A percentile compares a stretch with the other conserved stretches of the same genome.
Conservation (phyloP, 2,329 filamentous ascomycete species). For the Colletotrichum musicola region DNA sequence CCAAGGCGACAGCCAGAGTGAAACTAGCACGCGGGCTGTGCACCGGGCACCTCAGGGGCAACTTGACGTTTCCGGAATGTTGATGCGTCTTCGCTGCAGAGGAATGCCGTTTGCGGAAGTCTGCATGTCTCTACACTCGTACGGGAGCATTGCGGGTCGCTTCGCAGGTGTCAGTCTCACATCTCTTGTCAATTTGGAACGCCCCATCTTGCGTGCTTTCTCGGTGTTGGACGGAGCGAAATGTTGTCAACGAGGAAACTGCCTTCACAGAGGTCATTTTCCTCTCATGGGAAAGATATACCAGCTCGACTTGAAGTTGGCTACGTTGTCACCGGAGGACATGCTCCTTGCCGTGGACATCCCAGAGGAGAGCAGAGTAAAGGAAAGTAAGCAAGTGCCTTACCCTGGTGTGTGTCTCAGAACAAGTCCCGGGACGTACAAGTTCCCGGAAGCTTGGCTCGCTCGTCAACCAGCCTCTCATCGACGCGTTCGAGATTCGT, state of each 20-base stretch:
- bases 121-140: not conserved
- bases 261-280: not conserved
- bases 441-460: not conserved
- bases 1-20: not conserved
- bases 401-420: not conserved
- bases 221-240: not conserved
- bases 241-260: not conserved
- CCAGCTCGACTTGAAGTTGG: not conserved
- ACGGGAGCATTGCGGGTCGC: not conserved
- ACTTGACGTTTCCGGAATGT: conserved; percentile 10
- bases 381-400: not conserved
- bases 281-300: not conserved
- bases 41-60: conserved; percentile 15
- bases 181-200: not conserved
- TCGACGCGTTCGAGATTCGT: not conserved
- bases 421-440: not conserved
- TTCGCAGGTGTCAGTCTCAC: not conserved
- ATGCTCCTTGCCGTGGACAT: no score
- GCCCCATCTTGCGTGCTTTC: not conserved
- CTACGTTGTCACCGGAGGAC: no score
- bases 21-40: conserved; percentile 20
- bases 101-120: conserved; percentile 11
- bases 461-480: not conserved
- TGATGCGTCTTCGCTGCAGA: not conserved
- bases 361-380: not conserved